Conservation (phyloP, 1,139 yeast species). For the Saccharomycopsis hybrid region DNA sequence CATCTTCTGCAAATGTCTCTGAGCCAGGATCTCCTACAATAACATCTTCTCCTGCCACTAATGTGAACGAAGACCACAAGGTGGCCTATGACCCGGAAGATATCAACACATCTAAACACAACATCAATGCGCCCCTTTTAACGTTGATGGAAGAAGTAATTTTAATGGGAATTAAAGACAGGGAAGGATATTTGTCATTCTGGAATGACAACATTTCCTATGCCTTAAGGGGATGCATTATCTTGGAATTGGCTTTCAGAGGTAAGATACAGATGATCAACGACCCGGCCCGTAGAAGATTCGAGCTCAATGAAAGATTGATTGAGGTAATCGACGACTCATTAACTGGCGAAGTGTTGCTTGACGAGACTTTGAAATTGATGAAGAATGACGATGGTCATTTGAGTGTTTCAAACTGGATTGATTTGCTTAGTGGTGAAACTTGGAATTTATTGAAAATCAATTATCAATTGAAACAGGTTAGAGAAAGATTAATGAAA, state of each 20-base stretch:
- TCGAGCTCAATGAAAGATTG: conserved; percentile 79
- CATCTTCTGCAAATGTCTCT: conserved; percentile 19
- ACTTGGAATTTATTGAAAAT: conserved; percentile 97
- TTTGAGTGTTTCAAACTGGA: conserved; percentile 85
- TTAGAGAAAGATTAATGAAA: conserved; percentile 91
- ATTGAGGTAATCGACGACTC: conserved; percentile 81
- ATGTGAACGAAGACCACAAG: conserved; percentile 39
- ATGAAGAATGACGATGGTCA: conserved; percentile 82
- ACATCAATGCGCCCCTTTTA: conserved; percentile 52
- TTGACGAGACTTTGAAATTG: conserved; percentile 87
- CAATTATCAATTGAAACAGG: conserved; percentile 92
- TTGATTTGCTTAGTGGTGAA: conserved; percentile 88
- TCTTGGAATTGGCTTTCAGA: conserved; percentile 87
- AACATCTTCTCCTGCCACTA: conserved; percentile 8
- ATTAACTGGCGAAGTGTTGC: conserved; percentile 89
- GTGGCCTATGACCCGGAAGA: conserved; percentile 80
- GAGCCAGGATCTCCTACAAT: conserved; percentile 10
- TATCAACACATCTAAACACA: conserved; percentile 30
- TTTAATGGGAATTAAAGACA: conserved; percentile 86
- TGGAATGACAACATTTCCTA: conserved; percentile 98
- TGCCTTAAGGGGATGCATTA: conserved; percentile 89
- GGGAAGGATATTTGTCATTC: conserved; percentile 91
- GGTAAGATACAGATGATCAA: conserved; percentile 83
- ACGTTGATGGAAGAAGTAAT: conserved; percentile 96
- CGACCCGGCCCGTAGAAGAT: conserved; percentile 89